phyloP scores from a whole-genome alignment of 345 rosid genomes.

The Combretum micranthum region DNA sequence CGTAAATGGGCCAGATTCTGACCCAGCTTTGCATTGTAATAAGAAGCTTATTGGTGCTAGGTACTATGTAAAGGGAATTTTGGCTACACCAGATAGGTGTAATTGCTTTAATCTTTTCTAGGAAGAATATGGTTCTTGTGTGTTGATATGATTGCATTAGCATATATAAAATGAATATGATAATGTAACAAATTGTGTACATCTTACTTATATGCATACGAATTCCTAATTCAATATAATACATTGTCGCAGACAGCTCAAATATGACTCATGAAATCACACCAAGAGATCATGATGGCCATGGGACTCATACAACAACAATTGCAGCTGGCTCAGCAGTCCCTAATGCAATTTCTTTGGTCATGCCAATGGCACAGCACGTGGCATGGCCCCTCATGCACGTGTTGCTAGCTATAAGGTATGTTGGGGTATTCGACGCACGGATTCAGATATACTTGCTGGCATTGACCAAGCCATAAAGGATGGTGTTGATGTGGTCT shows the following conservation, averaged over 20 bases:
- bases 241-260: slow-evolving; percentile 22
- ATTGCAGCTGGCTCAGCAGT: slow-evolving; percentile 80
- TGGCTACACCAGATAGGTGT: slow-evolving; percentile 37
- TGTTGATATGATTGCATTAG: no score
- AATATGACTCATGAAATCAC: slow-evolving; percentile 37
- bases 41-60: slow-evolving; percentile 80
- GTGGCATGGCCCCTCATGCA: slow-evolving; percentile 78
- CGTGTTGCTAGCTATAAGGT: slow-evolving; percentile 82
- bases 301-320: slow-evolving; percentile 85
- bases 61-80: slow-evolving; percentile 63
- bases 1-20: slow-evolving; percentile 61
- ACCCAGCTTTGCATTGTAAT: slow-evolving; percentile 52
- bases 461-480: slow-evolving; percentile 77
- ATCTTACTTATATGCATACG: no score
- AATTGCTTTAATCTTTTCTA: neutral
- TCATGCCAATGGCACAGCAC: slow-evolving; percentile 71
- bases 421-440: slow-evolving; percentile 67
- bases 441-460: slow-evolving; percentile 78
- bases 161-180: no score
- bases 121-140: neutral
- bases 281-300: slow-evolving; percentile 76
- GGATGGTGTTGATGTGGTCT: slow-evolving; percentile 80
- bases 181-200: no score
- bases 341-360: slow-evolving; percentile 65
- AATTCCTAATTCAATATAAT: no score